A percentile compares a stretch with the other conserved stretches of the same genome.
These are phyloP conservation scores for Blumeria graminis DNA, from an alignment of 2,329 filamentous ascomycete genomes.

Conservation along the genomic window DNA sequence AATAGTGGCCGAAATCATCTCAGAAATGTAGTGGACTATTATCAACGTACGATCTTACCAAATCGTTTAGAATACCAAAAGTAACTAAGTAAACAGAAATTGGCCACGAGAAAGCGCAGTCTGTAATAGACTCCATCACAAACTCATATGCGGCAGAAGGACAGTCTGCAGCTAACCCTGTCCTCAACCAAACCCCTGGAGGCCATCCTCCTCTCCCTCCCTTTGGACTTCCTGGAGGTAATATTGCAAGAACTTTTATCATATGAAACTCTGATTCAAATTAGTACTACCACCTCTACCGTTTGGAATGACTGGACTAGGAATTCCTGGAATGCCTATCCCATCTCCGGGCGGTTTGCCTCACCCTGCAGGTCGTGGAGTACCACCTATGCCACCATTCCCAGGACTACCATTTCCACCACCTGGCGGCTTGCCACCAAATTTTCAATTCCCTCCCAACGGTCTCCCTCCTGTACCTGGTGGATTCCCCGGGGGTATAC, in stretches of 20 bases:
- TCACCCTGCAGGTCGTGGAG: slow-evolving; percentile 12
- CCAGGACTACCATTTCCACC: slow-evolving; percentile 21
- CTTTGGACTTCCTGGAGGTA: slow-evolving; percentile 5
- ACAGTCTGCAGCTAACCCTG: slow-evolving; percentile 64
- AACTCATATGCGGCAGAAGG: slow-evolving; percentile 87
- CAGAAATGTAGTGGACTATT: slow-evolving; percentile 95
- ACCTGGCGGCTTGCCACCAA: slow-evolving; percentile 24
- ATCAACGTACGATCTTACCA: slow-evolving; percentile 43
- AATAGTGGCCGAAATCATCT: slow-evolving; percentile 92
- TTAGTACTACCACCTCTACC: slow-evolving; percentile 28
- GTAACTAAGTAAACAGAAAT: slow-evolving; percentile 39
- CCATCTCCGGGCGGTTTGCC: slow-evolving; percentile 24
- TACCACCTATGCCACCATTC: slow-evolving; percentile 13
- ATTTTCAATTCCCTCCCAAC: slow-evolving; percentile 22
- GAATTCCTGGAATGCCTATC: slow-evolving; percentile 3
- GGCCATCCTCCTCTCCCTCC: slow-evolving; percentile 17
- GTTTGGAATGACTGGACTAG: slow-evolving; percentile 30
- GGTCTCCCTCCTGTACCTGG: slow-evolving; percentile 8
- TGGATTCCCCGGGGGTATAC: slow-evolving; percentile 4
- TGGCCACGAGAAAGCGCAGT: slow-evolving; percentile 93
- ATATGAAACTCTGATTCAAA: no score
- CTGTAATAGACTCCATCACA: slow-evolving; percentile 94
- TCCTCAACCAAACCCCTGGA: slow-evolving; percentile 47
- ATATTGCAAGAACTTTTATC: no score
- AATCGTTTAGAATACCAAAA: background rate